phyloP scores from a whole-genome alignment of 129 eudicot species.

The Escallonia herrerae region DNA sequence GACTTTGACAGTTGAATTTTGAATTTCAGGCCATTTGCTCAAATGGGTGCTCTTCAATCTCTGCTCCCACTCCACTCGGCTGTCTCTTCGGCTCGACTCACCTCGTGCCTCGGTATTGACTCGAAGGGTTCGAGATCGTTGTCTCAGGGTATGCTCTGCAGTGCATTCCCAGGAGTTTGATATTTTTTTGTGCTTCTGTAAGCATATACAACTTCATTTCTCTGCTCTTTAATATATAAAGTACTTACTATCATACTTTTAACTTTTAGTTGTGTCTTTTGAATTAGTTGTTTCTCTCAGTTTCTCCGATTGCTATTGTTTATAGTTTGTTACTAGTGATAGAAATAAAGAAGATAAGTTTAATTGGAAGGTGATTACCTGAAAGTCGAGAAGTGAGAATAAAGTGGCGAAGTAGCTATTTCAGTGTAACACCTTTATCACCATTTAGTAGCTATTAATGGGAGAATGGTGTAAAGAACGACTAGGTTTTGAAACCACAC shows the following conservation, averaged over 20 bases:
- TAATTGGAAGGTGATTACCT: neutral
- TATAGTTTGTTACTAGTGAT: neutral
- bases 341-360: neutral
- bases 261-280: too few relatives aligned
- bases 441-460: too few relatives aligned
- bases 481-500: too few relatives aligned
- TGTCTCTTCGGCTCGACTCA: constrained; percentile 52
- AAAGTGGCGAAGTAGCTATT: too few relatives aligned
- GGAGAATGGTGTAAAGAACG: too few relatives aligned
- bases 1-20: neutral
- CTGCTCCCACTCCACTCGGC: constrained; percentile 54
- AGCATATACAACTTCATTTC: constrained; percentile 20
- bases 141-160: constrained; percentile 64
- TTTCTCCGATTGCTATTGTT: neutral
- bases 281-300: neutral
- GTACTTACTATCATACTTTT: too few relatives aligned
- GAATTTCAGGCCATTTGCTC: constrained; percentile 41
- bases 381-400: neutral
- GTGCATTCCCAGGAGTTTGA: constrained; percentile 76
- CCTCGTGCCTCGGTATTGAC: constrained; percentile 53
- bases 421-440: too few relatives aligned
- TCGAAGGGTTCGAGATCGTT: constrained; percentile 48
- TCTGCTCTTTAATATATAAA: neutral
- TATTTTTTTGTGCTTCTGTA: constrained; percentile 30
- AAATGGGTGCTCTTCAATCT: constrained; percentile 41